These are phyloP conservation scores for Durusdinium trenchii DNA, from an alignment of 73 alveolate genomes.

Conservation along the genomic window DNA sequence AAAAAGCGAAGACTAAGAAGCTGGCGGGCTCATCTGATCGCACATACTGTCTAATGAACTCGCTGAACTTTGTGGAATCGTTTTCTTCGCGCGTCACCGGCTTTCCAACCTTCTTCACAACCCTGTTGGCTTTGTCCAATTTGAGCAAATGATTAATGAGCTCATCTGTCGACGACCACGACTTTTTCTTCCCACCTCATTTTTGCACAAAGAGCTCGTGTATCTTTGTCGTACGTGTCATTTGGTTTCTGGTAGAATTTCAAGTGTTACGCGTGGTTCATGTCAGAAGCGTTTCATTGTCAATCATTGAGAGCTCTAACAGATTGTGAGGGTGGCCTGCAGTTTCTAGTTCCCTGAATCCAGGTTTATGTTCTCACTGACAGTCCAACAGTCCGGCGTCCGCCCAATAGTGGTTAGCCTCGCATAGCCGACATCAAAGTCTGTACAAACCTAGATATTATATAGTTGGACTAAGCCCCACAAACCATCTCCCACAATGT, in stretches of 20 bases:
- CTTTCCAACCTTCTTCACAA: conserved; percentile 3
- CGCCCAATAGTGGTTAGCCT: no score
- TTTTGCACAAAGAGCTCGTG: no score
- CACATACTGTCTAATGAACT: not conserved
- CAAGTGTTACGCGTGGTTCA: not conserved
- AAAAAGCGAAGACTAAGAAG: not conserved
- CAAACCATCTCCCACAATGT: no score
- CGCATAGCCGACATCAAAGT: no score
- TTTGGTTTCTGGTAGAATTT: not conserved
- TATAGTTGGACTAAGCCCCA: no score
- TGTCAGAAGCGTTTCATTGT: not conserved
- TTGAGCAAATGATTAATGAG: not conserved
- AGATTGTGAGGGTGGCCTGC: no score
- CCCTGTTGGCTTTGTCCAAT: not conserved
- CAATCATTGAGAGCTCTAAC: not conserved
- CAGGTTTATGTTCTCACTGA: no score
- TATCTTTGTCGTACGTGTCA: no score
- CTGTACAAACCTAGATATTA: no score
- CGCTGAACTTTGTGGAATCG: not conserved
- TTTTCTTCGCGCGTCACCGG: not conserved
- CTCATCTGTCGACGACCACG: not conserved
- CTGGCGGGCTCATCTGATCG: not conserved
- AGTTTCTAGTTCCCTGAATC: no score
- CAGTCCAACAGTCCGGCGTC: no score
- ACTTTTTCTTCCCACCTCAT: not conserved